Evolutionary conservation across 2,329 filamentous ascomycete species (phyloP).

Genomic region (Cytospora schulzeri): DNA sequence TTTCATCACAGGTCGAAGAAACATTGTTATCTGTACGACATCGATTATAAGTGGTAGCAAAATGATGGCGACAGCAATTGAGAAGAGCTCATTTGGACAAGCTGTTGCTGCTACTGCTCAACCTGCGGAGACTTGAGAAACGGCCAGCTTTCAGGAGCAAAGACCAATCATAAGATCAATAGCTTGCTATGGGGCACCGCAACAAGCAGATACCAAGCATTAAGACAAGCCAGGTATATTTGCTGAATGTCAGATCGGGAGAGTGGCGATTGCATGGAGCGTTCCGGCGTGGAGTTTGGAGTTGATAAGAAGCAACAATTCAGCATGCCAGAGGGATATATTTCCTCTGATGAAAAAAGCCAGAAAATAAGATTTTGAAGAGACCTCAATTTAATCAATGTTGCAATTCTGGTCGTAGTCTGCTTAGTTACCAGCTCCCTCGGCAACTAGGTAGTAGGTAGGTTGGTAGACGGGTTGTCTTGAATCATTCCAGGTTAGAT

Average conservation of each 20-base stretch:
- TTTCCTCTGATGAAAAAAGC: not conserved
- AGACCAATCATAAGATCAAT: not conserved
- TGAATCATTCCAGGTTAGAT: slow-evolving; percentile 2
- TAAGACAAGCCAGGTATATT: not conserved
- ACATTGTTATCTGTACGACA: slow-evolving; percentile 90
- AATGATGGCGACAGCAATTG: slow-evolving; percentile 84
- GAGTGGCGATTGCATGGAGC: slow-evolving; percentile 3
- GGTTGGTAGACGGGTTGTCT: not conserved
- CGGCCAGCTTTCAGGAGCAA: not conserved
- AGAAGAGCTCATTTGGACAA: slow-evolving; percentile 65
- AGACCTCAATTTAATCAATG: not conserved
- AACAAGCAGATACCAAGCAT: not conserved
- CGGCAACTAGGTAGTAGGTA: not conserved
- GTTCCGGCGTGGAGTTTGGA: slow-evolving; percentile 8
- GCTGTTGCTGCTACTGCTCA: slow-evolving; percentile 39
- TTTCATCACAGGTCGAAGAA: slow-evolving; percentile 61
- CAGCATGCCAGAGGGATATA: not conserved
- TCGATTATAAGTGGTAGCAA: slow-evolving; percentile 86
- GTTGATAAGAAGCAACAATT: not conserved
- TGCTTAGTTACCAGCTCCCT: not conserved
- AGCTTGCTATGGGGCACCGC: not conserved
- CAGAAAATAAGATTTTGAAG: not conserved
- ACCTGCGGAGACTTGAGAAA: slow-evolving; percentile 17
- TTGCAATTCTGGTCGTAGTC: not conserved
- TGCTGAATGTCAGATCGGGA: not conserved